Base-by-base conservation (phyloP, 768 basidiomycete genomes). In the Pulveroboletus ravenelii region DNA sequence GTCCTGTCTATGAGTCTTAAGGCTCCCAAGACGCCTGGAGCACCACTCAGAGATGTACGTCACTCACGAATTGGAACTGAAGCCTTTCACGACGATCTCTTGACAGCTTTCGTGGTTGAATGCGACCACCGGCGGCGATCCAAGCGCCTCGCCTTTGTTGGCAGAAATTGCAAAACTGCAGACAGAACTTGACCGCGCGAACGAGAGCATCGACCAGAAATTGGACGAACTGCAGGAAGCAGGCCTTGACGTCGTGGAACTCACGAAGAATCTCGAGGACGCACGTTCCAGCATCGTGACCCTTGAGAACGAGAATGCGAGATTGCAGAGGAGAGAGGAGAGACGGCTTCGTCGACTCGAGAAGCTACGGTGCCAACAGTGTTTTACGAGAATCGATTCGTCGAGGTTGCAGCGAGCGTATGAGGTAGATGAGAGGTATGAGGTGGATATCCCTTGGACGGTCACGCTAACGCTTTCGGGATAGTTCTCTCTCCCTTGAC, bases 181-280 rank as follows among this genome's bases (percentile, higher is more conserved):
- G 58, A 73, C 72, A 15, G 85, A 93, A 57, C 82, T 93, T 25
- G 85, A 87, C 54, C 75, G 64, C 3, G 91, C 90, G 10, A 92
- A 94, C 62, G 83, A 86, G 32, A 86, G 80, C 58, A 88, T 94
- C 47, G 93, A 94, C 58, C 85, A 91, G 61, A 93, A 93, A 65
- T 75, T 94, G 14, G 89, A 91, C 62, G 82, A 85, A 45, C 81
- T 94, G 3, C 87, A 89, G 61, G 84, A 91, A 50, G 84, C 85
- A 0, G 90, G 90, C 5, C 66, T 85, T 13, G 88, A 81, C 27
- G 84, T 84, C 37, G 80, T 92, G 40, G 81, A 79, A 7, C 72
- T 90, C 32, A 83, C 85, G 0, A 77, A 75, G 68, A 82, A 80
- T 47, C 77, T 92, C 3, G 85, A 84, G 51, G 87, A 89, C 56